phyloP scores from a whole-genome alignment of 345 rosid genomes.

The Pugionium cornutum region DNA sequence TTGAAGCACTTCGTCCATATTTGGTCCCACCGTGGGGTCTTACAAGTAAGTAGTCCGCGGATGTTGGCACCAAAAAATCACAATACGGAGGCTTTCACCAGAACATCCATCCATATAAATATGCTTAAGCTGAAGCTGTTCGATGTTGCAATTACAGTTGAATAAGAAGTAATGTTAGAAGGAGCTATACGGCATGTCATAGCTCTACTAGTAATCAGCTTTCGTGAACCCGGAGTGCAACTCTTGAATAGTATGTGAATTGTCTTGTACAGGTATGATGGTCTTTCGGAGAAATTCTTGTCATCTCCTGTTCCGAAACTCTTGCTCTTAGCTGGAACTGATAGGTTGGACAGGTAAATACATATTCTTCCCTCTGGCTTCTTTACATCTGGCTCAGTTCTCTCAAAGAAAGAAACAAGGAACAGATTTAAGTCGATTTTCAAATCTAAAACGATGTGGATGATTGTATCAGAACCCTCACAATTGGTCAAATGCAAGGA shows the following conservation, averaged over 20 bases:
- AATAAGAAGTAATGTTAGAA: neutral
- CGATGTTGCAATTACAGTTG: neutral
- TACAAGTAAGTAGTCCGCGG: neutral
- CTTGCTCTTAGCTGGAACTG: slow-evolving; percentile 85
- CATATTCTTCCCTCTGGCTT: neutral
- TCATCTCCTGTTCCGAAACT: slow-evolving; percentile 85
- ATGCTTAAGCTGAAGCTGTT: neutral
- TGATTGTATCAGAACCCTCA: slow-evolving; percentile 59
- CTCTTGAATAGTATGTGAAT: slow-evolving; percentile 5
- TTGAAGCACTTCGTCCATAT: slow-evolving; percentile 1
- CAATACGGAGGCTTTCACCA: slow-evolving; percentile 8
- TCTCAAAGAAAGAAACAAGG: neutral
- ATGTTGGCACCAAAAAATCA: slow-evolving; percentile 3
- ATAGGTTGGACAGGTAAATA: slow-evolving; percentile 77
- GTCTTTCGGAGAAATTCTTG: slow-evolving; percentile 87
- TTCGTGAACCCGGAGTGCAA: neutral
- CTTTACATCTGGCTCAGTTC: neutral
- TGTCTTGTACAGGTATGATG: slow-evolving; percentile 83
- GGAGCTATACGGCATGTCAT: neutral
- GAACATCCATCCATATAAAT: neutral
- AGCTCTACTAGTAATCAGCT: too few species aligned
- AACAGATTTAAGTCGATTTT: neutral
- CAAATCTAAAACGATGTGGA: neutral
- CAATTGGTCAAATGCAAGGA: slow-evolving; percentile 99
- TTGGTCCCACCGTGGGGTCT: neutral